Percentiles rank a stretch among this genome's conserved stretches.
Evolutionary conservation across 805 yeast genomes (phyloP).

Genomic region (Candida patagonica): DNA sequence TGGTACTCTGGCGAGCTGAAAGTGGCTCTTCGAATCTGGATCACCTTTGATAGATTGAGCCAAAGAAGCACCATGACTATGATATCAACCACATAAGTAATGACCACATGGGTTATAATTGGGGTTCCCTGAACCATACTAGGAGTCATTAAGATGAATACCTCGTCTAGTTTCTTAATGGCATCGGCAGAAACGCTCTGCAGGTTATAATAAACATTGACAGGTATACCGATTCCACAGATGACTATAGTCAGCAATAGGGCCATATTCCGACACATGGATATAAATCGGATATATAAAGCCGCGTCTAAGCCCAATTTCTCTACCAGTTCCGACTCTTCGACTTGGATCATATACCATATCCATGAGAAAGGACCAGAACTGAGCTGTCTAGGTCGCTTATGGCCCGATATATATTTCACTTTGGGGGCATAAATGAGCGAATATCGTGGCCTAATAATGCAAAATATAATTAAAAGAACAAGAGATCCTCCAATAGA

Average conservation of each 20-base stretch:
- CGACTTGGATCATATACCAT: constrained; percentile 12
- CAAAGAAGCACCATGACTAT: constrained; percentile 23
- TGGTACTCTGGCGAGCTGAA: constrained; percentile 20
- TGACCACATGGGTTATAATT: constrained; percentile 27
- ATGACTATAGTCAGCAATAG: constrained; percentile 27
- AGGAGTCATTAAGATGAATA: constrained; percentile 29
- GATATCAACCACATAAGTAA: constrained; percentile 25
- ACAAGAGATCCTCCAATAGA: constrained; percentile 27
- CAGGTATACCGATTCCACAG: constrained; percentile 28
- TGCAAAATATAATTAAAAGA: constrained; percentile 21
- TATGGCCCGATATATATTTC: constrained; percentile 9
- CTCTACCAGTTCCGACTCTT: constrained; percentile 21
- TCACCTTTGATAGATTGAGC: constrained; percentile 20
- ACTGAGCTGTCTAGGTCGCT: constrained; percentile 15
- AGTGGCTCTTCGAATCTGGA: constrained; percentile 19
- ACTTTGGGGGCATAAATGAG: constrained; percentile 28
- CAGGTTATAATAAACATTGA: constrained; percentile 28
- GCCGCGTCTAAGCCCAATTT: constrained; percentile 30
- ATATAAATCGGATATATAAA: constrained; percentile 23
- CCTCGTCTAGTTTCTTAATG: constrained; percentile 23
- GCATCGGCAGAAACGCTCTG: constrained; percentile 16
- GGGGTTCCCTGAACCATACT: constrained; percentile 24
- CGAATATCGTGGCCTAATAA: constrained; percentile 25
- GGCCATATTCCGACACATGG: constrained; percentile 24
- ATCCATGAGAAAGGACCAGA: constrained; percentile 21